Base-by-base conservation (phyloP, 176 grass and related monocot species). In the Avena insularis region DNA sequence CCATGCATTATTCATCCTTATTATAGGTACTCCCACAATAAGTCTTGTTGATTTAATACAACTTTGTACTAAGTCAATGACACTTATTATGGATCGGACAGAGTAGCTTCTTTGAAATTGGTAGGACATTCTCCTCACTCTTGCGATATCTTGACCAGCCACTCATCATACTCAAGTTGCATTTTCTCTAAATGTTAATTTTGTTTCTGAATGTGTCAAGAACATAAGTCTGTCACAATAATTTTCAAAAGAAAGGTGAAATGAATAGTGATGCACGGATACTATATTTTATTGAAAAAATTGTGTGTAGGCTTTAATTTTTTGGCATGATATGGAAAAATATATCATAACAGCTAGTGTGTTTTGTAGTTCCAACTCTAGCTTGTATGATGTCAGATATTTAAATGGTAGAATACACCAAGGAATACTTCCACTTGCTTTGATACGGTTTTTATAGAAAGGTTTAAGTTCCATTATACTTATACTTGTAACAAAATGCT, bases 101-200 rank as follows among this genome's bases (percentile, higher is more conserved):
- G 2, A 33, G 31, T 43, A 43, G 9, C 84, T 27, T 82, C 84
- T 19, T 94, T 65, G 17, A 58, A 82, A 61, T 16, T 43, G 20
- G 62, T 15, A 54, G 62, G 40, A 53, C 29, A 86, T 29, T 55
- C 62, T 63, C 55, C 73, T 23, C 12, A 13, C 9, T 43, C 0
- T 29, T 65, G 23, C 54, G 79, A 48, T 88, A 81, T 78, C 21
- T 82, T 82, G 45, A 85, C 69, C 78, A 85, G 83, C 70, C 87
- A 87, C 20, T 87, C 86, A 21, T 71, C 77, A 73, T 94, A 87
- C 70, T 92, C 69, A 45, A 83, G 38, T 19, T 90, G 80, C 6
- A 85, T 67, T 4, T 88, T 46, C 53, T 62, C 62, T 40, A 14
- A 87, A 85, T 60, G 57, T 71, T 2, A 59, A 8, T 50, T 94